Evolutionary conservation across 345 rosid genomes (phyloP).

Genomic region (Camelina laxa): DNA sequence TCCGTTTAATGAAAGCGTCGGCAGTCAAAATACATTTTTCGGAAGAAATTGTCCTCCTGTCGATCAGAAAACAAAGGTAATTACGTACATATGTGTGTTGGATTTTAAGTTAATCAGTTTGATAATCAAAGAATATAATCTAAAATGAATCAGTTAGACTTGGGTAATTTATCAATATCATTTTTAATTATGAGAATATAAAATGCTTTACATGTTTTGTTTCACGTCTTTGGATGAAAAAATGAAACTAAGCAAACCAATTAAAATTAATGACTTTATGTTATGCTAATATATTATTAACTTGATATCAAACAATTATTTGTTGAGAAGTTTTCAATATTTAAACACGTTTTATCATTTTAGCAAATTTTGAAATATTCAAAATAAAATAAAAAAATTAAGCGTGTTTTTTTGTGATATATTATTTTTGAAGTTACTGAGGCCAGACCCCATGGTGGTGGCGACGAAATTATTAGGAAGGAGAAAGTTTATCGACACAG

Average conservation of each 20-base stretch:
- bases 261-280: too few species aligned
- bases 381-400: too few species aligned
- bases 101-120: too few species aligned
- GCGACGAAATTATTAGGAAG: slow-evolving; percentile 58
- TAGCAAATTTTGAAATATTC: too few species aligned
- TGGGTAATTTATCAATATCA: not conserved
- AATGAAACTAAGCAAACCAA: too few species aligned
- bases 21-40: slow-evolving; percentile 55
- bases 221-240: not conserved
- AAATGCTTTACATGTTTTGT: not conserved
- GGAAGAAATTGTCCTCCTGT: slow-evolving; percentile 59
- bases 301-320: too few species aligned
- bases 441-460: slow-evolving; percentile 58
- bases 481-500: slow-evolving; percentile 52
- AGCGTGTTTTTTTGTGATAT: not conserved
- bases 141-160: not conserved
- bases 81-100: not conserved
- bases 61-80: slow-evolving; percentile 41
- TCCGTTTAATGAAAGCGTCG: slow-evolving; percentile 58
- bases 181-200: not conserved
- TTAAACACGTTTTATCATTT: too few species aligned
- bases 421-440: slow-evolving; percentile 36
- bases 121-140: too few species aligned
- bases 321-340: too few species aligned
- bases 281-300: too few species aligned